Conservation (phyloP, 2,329 filamentous ascomycete genomes). For the Trichoderma asperellum region DNA sequence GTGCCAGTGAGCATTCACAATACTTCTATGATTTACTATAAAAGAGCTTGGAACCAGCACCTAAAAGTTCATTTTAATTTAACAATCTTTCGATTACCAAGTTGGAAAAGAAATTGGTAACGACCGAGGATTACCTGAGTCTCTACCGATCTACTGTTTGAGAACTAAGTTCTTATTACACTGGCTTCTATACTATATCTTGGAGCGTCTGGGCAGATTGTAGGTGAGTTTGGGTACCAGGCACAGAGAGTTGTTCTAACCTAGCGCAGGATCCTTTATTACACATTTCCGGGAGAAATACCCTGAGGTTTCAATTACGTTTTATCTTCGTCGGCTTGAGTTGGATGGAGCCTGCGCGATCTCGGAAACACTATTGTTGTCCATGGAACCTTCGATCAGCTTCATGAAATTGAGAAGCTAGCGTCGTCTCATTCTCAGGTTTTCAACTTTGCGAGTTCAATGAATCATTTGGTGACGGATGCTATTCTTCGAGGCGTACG, state of each 20-base stretch:
- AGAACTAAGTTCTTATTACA: not conserved
- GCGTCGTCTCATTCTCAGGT: not conserved
- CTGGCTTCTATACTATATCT: not conserved
- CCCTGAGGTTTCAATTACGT: not conserved
- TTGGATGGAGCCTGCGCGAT: not conserved
- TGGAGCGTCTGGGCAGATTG: slow-evolving; percentile 4
- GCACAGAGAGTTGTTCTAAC: not conserved
- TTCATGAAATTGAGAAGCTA: slow-evolving; percentile 1
- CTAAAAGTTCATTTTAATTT: too few relatives aligned
- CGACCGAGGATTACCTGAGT: too few relatives aligned
- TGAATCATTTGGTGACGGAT: not conserved
- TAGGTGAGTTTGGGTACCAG: not conserved
- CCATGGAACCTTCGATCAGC: not conserved
- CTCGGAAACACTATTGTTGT: not conserved
- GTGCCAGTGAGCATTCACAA: too few relatives aligned
- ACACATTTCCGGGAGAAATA: not conserved
- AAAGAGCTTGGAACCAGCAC: too few relatives aligned
- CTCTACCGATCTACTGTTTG: too few relatives aligned
- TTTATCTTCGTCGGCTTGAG: not conserved
- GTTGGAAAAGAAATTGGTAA: too few relatives aligned
- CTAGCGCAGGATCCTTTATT: not conserved
- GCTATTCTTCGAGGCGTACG: not conserved
- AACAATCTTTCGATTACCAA: too few relatives aligned
- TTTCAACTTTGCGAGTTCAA: not conserved
- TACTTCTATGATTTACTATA: too few relatives aligned